Evolutionary conservation across 1,284 basidiomycete genomes (phyloP).

Genomic region (Ustilago xerochloae): DNA sequence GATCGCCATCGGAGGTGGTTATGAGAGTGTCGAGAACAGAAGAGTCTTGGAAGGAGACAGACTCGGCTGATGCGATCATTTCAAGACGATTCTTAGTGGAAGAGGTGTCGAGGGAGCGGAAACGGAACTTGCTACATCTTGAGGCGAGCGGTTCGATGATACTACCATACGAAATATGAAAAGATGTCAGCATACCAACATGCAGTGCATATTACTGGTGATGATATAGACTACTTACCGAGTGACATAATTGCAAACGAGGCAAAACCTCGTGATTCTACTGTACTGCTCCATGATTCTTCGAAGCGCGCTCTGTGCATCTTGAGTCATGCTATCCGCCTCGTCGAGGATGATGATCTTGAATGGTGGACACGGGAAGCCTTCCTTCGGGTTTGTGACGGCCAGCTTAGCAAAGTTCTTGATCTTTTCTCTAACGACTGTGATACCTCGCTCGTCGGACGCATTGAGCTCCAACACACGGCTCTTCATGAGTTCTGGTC

Average conservation of each 20-base stretch:
- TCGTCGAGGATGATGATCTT: constrained; percentile 99
- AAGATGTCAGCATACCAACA: too few species aligned
- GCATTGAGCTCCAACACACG: constrained; percentile 98
- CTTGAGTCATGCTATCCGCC: constrained; percentile 99
- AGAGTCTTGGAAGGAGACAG: constrained; percentile 68
- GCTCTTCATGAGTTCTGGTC: constrained; percentile 92
- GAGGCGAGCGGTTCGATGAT: constrained; percentile 99
- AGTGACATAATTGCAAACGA: constrained; percentile 99
- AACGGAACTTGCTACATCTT: constrained; percentile 99
- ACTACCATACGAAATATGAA: too few species aligned
- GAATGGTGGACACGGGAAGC: constrained; percentile 94
- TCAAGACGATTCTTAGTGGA: constrained; percentile 82
- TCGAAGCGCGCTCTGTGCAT: constrained; percentile 93
- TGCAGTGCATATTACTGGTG: too few species aligned
- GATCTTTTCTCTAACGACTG: constrained; percentile 96
- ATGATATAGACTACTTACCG: constrained; percentile 69
- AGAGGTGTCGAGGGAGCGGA: constrained; percentile 85
- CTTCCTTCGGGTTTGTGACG: constrained; percentile 65
- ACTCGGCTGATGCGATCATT: constrained; percentile 78
- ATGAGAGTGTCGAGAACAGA: constrained; percentile 76
- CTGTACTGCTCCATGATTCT: constrained; percentile 99
- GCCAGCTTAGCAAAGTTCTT: constrained; percentile 89
- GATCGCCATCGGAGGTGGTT: constrained; percentile 85
- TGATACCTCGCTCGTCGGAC: constrained; percentile 97
- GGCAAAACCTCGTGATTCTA: constrained; percentile 94